Evolutionary conservation across 805 yeast genomes (phyloP), one percentile per base, ranked within the genome.

Genomic region (Metschnikowia lochheadii): DNA sequence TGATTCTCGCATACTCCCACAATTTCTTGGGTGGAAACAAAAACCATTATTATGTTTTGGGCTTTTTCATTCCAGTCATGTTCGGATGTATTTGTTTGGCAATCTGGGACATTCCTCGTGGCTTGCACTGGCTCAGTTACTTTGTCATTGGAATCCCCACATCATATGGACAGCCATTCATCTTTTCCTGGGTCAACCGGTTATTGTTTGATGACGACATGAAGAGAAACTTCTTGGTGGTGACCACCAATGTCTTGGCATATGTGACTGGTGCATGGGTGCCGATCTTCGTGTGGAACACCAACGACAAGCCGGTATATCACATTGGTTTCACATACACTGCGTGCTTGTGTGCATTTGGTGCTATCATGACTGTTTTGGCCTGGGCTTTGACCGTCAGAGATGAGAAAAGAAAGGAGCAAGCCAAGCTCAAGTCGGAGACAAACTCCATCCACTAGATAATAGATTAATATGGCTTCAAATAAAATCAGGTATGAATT

Each of bases 131-230:
- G 80, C 63, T 75, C 8, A 66, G 75, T 13, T 82, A 78, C 60
- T 79, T 73, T 55, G 53, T 79, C 43, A 62, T 75, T 3, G 80
- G 80, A 2, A 60, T 76, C 14, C 81, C 82, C 8, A 65, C 76
- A 0, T 59, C 77, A 3, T 74, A 74, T 75, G 84, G 82, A 1
- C 84, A 78, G 63, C 83, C 84, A 2, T 71, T 77, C 55, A 77
- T 80, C 13, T 80, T 75, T 52, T 68, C 82, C 2, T 81, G 85
- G 85, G 73, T 80, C 35, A 81, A 81, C 58, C 65, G 79, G 35
- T 57, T 74, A 23, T 59, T 81, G 17, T 67, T 68, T 23, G 60
- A 67, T 6, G 76, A 77, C 52, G 80, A 76, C 58, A 57, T 56
- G 56, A 56, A 60, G 42, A 33, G 57, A 37, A 57, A 57, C 48